A percentile compares a stretch with the other conserved stretches of the same genome.
Evolutionary conservation across 805 yeast species (phyloP).

Genomic region (Candida dajiaensis): DNA sequence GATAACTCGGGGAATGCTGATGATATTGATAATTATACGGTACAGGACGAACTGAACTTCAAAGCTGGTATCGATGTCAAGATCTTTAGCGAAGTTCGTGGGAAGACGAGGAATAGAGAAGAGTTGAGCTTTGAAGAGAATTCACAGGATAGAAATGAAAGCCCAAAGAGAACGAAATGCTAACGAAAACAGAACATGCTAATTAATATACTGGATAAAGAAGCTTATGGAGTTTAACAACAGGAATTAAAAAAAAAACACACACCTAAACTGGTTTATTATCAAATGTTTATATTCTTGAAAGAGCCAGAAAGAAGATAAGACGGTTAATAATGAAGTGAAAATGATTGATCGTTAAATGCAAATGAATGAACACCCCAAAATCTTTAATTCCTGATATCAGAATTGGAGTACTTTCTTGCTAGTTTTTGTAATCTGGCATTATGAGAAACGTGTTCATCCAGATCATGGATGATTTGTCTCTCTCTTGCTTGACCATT

Average conservation of each 20-base stretch:
- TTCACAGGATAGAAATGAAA: background rate
- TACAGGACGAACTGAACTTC: slow-evolving; percentile 7
- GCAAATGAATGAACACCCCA: no score
- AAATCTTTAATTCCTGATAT: background rate
- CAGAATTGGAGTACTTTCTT: slow-evolving; percentile 16
- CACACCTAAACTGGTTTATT: no score
- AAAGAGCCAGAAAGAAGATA: no score
- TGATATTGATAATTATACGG: slow-evolving; percentile 12
- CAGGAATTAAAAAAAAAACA: no score
- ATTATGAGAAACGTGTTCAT: slow-evolving; percentile 21
- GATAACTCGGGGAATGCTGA: slow-evolving; percentile 18
- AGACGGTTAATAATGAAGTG: background rate
- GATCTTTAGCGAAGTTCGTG: slow-evolving; percentile 11
- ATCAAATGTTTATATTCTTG: no score
- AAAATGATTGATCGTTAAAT: background rate
- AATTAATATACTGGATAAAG: background rate
- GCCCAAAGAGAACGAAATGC: slow-evolving; percentile 9
- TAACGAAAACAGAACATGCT: background rate
- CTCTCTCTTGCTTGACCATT: slow-evolving; percentile 41
- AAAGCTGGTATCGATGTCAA: slow-evolving; percentile 12
- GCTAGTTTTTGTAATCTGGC: slow-evolving; percentile 21
- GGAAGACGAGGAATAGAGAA: slow-evolving; percentile 14
- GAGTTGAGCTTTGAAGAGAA: slow-evolving; percentile 3
- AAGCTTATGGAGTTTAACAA: background rate
- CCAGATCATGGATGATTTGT: slow-evolving; percentile 32